Evolutionary conservation across 225 moss, liverwort and hornwort genomes (phyloP).

Genomic region (Polytrichum commune): DNA sequence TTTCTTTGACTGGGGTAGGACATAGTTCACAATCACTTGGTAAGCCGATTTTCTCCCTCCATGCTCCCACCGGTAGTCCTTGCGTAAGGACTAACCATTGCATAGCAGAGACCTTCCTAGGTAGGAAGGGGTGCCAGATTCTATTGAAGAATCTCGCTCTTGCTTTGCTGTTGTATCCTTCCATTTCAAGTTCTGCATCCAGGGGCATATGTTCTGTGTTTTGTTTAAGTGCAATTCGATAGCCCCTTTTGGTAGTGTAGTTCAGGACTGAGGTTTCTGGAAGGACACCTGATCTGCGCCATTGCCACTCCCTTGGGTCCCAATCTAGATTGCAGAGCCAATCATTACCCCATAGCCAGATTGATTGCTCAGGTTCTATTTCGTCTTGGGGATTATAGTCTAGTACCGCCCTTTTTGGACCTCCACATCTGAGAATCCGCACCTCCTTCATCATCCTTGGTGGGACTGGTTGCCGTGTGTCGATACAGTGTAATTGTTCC

Average conservation of each 20-base stretch:
- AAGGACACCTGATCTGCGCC: not conserved
- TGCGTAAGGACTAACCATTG: too few relatives aligned
- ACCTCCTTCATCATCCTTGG: too few relatives aligned
- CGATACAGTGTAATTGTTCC: too few relatives aligned
- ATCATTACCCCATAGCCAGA: not conserved
- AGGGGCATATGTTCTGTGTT: not conserved
- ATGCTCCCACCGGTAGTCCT: too few relatives aligned
- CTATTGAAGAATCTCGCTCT: not conserved
- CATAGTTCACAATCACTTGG: too few relatives aligned
- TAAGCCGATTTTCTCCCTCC: too few relatives aligned
- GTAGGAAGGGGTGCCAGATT: not conserved
- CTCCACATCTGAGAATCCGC: too few relatives aligned
- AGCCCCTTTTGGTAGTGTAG: not conserved
- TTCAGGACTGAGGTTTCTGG: not conserved
- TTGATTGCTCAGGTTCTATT: too few relatives aligned
- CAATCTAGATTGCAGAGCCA: not conserved
- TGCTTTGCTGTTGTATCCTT: not conserved
- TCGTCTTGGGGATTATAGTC: too few relatives aligned
- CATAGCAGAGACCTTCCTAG: not conserved
- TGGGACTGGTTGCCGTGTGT: too few relatives aligned
- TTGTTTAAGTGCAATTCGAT: not conserved
- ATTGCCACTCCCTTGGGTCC: not conserved
- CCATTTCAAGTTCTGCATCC: not conserved
- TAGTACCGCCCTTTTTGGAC: too few relatives aligned
- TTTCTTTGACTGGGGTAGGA: too few relatives aligned